A percentile compares a stretch with the other conserved stretches of the same genome.
Evolutionary conservation across 768 basidiomycete genomes (phyloP).

Genomic region (Tricholoma flavovirens): DNA sequence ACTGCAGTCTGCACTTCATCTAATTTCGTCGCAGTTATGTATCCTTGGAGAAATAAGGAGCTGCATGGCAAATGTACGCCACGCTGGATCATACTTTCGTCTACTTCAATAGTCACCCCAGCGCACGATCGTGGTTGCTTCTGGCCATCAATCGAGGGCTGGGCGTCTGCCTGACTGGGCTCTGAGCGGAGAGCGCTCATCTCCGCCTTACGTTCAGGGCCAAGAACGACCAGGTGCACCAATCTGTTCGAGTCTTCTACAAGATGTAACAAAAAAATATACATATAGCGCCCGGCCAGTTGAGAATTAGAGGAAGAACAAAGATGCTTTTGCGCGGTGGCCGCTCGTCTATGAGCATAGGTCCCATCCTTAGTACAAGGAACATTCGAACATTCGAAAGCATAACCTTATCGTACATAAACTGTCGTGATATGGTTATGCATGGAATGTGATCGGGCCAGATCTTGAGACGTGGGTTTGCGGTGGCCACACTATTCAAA

Average conservation of each 20-base stretch:
- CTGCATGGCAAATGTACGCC: neutral
- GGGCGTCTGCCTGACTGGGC: neutral
- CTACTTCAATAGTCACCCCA: neutral
- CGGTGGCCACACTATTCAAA: neutral
- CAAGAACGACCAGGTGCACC: neutral
- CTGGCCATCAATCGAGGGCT: neutral
- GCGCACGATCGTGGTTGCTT: neutral
- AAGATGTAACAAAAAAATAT: neutral
- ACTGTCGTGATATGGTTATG: constrained; percentile 18
- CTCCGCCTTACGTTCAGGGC: neutral
- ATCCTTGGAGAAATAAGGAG: too few relatives aligned
- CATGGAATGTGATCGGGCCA: constrained; percentile 6
- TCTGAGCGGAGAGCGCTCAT: neutral
- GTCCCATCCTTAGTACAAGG: neutral
- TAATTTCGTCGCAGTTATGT: too few relatives aligned
- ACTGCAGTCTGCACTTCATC: too few relatives aligned
- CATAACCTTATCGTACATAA: constrained; percentile 21
- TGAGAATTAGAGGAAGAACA: constrained; percentile 8
- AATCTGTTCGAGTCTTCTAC: neutral
- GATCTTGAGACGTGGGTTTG: constrained; percentile 6
- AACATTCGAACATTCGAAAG: neutral
- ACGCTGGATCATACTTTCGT: neutral
- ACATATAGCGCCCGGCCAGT: constrained; percentile 2
- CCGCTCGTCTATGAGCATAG: neutral
- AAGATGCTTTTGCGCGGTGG: neutral